phyloP scores from a whole-genome alignment of 345 rosid genomes.

The Cardamine chenopodiifolia region DNA sequence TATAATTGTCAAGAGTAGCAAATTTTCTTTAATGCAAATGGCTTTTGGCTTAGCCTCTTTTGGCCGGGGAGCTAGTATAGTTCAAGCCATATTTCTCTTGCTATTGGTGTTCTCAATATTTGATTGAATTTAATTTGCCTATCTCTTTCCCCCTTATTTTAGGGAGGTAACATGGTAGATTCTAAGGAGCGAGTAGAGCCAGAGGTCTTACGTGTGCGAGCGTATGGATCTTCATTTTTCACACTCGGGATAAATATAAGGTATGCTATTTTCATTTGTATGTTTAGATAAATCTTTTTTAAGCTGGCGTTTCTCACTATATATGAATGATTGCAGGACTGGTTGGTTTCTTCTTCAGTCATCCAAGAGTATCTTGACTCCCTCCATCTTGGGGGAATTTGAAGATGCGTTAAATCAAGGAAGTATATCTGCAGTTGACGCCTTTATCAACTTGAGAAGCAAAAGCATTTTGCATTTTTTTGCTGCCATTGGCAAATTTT shows the following conservation, averaged over 20 bases:
- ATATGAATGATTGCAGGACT: constrained; percentile 58
- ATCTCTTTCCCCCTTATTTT: constrained; percentile 37
- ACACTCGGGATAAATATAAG: constrained; percentile 92
- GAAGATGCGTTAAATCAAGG: constrained; percentile 97
- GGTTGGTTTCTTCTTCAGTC: constrained; percentile 84
- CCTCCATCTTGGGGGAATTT: constrained; percentile 62
- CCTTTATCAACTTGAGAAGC: constrained; percentile 80
- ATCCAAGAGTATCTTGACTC: constrained; percentile 64
- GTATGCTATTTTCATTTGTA: constrained; percentile 37
- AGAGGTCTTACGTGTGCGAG: constrained; percentile 78
- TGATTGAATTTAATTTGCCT: background rate
- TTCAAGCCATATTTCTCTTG: constrained; percentile 7
- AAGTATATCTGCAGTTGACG: constrained; percentile 72
- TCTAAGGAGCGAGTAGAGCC: constrained; percentile 57
- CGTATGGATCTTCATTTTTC: constrained; percentile 88
- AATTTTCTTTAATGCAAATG: background rate
- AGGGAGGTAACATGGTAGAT: constrained; percentile 56
- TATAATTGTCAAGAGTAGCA: background rate
- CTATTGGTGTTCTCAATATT: constrained; percentile 1
- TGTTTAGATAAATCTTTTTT: background rate
- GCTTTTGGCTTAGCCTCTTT: constrained; percentile 13
- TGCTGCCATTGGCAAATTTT: constrained; percentile 86
- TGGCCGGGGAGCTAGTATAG: constrained; percentile 18
- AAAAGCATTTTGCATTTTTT: constrained; percentile 85
- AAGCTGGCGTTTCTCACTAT: background rate